Conservation (phyloP, 1,139 yeast species). For the Sugiyamaella neomexicana region DNA sequence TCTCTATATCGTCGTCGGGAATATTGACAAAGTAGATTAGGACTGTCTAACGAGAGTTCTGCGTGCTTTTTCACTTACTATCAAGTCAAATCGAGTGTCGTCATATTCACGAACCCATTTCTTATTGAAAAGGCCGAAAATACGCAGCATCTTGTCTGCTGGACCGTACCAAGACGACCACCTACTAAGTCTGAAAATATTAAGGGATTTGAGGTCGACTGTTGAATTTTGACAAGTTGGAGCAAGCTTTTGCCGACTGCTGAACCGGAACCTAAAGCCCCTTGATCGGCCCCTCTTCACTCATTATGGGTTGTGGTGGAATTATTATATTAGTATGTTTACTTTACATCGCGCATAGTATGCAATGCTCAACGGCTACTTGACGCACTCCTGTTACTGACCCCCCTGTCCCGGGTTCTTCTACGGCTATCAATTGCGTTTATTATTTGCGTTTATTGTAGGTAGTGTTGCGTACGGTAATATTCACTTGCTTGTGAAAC, state of each 20-base stretch:
- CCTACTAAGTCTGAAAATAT: background rate
- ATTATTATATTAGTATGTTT: background rate
- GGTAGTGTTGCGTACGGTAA: no score
- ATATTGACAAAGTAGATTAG: no score
- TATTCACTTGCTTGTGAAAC: no score
- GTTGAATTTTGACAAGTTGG: no score
- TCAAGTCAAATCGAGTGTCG: slow-evolving; percentile 33
- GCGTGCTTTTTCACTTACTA: slow-evolving; percentile 24
- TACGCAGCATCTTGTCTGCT: slow-evolving; percentile 15
- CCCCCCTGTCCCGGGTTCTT: background rate
- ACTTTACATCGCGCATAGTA: background rate
- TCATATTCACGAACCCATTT: slow-evolving; percentile 35
- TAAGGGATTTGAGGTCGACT: background rate
- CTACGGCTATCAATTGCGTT: background rate
- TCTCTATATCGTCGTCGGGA: no score
- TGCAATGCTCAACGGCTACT: slow-evolving; percentile 1
- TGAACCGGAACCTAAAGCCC: background rate
- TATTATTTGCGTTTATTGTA: no score
- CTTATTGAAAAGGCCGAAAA: slow-evolving; percentile 25
- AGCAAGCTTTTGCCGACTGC: no score
- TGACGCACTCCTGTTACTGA: background rate
- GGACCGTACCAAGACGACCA: background rate
- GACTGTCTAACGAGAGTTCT: no score
- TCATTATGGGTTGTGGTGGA: background rate
- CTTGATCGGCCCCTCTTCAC: slow-evolving; percentile 2